Conservation (phyloP, 1,139 yeast genomes). For the Entelexis paramagnoliae region DNA sequence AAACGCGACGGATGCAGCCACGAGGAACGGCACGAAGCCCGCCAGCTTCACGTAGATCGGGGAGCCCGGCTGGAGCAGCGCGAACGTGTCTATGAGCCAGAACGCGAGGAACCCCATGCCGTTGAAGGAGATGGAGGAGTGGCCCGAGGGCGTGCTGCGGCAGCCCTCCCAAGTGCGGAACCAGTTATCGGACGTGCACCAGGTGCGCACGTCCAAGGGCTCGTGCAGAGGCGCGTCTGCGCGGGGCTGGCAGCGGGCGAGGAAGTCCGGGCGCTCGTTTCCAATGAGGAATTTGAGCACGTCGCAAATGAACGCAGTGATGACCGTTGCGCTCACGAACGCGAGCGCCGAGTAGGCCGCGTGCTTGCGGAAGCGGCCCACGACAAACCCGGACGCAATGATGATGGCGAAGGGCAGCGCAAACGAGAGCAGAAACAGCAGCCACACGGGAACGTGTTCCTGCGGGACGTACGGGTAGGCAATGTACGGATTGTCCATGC, state of each 20-base stretch:
- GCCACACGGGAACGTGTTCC: constrained; percentile 40
- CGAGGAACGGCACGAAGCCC: constrained; percentile 24
- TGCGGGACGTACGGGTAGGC: constrained; percentile 45
- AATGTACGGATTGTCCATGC: constrained; percentile 32
- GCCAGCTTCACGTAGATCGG: constrained; percentile 4
- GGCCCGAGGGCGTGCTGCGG: constrained; percentile 77
- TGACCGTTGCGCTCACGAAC: constrained; percentile 35
- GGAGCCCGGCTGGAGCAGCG: not conserved
- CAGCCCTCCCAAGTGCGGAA: constrained; percentile 50
- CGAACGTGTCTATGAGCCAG: constrained; percentile 38
- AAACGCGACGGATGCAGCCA: constrained; percentile 28
- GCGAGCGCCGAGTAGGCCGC: constrained; percentile 39
- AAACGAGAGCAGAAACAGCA: constrained; percentile 29
- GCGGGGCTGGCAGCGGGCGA: constrained; percentile 57
- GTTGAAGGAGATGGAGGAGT: constrained; percentile 58
- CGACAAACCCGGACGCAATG: not conserved
- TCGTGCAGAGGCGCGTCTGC: constrained; percentile 31
- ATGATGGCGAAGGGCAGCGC: constrained; percentile 19
- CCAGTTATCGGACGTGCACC: constrained; percentile 40
- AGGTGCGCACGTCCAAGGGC: constrained; percentile 41
- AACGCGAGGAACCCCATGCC: constrained; percentile 52
- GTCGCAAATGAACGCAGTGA: constrained; percentile 44
- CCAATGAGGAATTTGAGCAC: constrained; percentile 63
- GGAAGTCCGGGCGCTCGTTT: constrained; percentile 71
- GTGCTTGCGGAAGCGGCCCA: constrained; percentile 9